Base-by-base conservation (phyloP, 176 grass and related monocot genomes). In the Carex parvula region DNA sequence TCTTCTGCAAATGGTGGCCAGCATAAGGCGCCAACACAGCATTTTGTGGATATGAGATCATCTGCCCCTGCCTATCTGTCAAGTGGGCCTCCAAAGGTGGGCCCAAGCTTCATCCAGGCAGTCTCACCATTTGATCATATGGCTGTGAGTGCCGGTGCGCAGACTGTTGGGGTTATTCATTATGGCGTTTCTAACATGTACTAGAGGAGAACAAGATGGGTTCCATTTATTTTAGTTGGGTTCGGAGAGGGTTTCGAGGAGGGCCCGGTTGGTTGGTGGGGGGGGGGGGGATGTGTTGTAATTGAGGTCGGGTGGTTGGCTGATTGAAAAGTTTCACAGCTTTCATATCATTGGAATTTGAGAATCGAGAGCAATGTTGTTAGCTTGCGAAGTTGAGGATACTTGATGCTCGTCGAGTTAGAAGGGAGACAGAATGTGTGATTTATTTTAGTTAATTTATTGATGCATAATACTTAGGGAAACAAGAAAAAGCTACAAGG, bases 161-260 rank as follows among this genome's bases (percentile, higher is more conserved):
- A 86, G 57, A 94, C 88, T 74, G 90, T 90, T 15, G 83, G 87
- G 6, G 60, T 86, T 70, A 86, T 85, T 84, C 94, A 97, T 48
- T 92, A 91, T 72, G 90, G 87, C 26, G 68, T 86, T 52, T 64
- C 90, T 5, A 90, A 91, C 63, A 88, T 94, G 92, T 89, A 94
- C 80, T 97, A 89, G 74, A 85, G 21, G 81, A 44, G 65, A 68
- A 67, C 15, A 59, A 32, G 6, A 56, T 32, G 52, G 37, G 11
- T 42, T 71, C 17, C 22, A 8, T 78, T 56, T 55, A 29, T 26
- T 18, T 78, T 33, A 32, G 26, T 8, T 56, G 14, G 46, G 50
- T 77, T 50, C 5, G 3, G 22, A 77, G 24, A 13, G 46, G 22
- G 15, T 50, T 8, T 1, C 3, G 39, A 24, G 18, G 18, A 39